Evolutionary conservation across 2,329 filamentous ascomycete genomes (phyloP).

Genomic region (Magnaporthiopsis incrustans): DNA sequence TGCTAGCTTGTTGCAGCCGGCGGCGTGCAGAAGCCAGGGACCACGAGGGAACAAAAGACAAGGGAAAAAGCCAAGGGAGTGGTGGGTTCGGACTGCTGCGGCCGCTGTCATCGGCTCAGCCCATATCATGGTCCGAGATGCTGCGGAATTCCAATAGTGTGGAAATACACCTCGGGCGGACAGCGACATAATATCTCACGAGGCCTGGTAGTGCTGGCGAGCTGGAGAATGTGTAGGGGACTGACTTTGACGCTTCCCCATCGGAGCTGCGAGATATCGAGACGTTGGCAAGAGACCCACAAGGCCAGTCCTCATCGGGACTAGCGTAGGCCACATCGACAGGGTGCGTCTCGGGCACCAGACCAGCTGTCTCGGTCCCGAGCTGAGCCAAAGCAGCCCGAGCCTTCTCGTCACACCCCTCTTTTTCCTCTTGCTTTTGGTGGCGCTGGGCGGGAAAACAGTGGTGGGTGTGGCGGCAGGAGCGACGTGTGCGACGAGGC

Average conservation of each 20-base stretch:
- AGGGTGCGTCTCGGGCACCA: not conserved
- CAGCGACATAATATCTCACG: not conserved
- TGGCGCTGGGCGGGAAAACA: not conserved
- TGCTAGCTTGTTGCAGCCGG: too few species aligned
- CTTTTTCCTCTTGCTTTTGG: not conserved
- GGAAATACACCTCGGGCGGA: not conserved
- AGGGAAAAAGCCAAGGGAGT: not conserved
- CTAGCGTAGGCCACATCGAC: slow-evolving; percentile 8
- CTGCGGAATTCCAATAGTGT: too few species aligned
- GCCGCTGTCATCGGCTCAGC: not conserved
- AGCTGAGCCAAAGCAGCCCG: not conserved
- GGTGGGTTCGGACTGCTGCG: too few species aligned
- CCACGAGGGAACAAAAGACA: not conserved
- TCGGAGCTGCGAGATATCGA: slow-evolving; percentile 17
- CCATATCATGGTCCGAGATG: not conserved
- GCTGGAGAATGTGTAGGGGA: not conserved
- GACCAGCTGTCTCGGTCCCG: not conserved
- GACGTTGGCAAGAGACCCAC: slow-evolving; percentile 5
- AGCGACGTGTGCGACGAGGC: too few species aligned
- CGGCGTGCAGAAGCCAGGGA: not conserved
- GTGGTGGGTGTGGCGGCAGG: not conserved
- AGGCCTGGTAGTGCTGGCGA: not conserved
- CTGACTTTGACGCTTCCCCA: slow-evolving; percentile 16
- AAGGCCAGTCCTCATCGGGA: not conserved
- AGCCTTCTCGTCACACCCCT: not conserved